phyloP scores from a whole-genome alignment of 2,329 filamentous ascomycete genomes.

The Penicillium sp. region DNA sequence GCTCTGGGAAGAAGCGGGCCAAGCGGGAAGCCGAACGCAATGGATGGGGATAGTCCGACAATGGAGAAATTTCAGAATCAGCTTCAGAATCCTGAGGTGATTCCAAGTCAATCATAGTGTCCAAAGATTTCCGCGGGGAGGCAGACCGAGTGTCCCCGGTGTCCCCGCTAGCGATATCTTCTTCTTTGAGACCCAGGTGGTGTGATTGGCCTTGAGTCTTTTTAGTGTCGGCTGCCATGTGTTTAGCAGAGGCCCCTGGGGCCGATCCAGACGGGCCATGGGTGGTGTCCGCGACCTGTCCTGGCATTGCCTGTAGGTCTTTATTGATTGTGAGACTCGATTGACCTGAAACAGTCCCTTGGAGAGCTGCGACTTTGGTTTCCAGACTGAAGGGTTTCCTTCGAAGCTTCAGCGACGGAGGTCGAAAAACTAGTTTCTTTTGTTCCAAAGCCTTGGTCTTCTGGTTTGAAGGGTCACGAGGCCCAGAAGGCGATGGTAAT shows the following conservation, averaged over 20 bases:
- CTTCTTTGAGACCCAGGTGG: neutral
- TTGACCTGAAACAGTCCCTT: neutral
- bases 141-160: slow-evolving; percentile 1
- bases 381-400: neutral
- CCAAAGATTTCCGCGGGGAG: slow-evolving; percentile 14
- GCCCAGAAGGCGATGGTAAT: slow-evolving; percentile 1
- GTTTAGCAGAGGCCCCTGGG: neutral
- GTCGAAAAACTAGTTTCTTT: slow-evolving; percentile 6
- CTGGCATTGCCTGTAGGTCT: neutral
- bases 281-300: neutral
- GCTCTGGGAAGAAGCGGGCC: slow-evolving; percentile 34
- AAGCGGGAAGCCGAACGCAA: slow-evolving; percentile 15
- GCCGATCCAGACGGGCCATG: neutral
- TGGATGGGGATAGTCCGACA: slow-evolving; percentile 20
- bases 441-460: neutral
- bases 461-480: neutral
- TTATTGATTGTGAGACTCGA: neutral
- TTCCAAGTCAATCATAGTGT: slow-evolving; percentile 18
- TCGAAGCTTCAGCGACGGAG: slow-evolving; percentile 11
- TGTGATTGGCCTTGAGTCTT: neutral
- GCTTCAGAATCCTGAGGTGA: slow-evolving; percentile 14
- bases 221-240: neutral
- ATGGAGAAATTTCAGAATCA: slow-evolving; percentile 29
- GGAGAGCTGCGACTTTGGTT: slow-evolving; percentile 3
- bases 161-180: neutral